Evolutionary conservation across 1,284 basidiomycete genomes (phyloP).

Genomic region (Pascua guehoae): DNA sequence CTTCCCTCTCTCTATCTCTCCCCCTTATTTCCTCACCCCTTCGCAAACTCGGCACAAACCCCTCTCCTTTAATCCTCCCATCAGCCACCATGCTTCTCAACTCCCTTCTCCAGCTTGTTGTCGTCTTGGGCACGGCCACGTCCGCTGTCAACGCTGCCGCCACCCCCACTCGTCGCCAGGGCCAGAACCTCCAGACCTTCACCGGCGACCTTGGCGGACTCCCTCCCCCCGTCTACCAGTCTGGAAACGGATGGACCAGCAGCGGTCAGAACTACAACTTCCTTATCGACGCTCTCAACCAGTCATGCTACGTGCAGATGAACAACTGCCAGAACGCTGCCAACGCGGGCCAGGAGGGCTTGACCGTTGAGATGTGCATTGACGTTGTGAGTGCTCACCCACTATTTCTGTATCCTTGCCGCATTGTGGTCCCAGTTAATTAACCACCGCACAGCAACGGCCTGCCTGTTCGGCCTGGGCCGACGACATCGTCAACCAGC

Average conservation of each 20-base stretch:
- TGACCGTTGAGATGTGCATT: conserved; percentile 25
- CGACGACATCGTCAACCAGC: too few relatives aligned
- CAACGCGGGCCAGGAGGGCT: conserved; percentile 11
- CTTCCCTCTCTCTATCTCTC: too few relatives aligned
- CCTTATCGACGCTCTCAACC: conserved; percentile 22
- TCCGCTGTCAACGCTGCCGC: too few relatives aligned
- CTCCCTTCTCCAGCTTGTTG: too few relatives aligned
- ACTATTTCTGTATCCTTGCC: not conserved
- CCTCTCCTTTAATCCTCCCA: too few relatives aligned
- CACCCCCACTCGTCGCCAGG: too few relatives aligned
- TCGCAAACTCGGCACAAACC: too few relatives aligned
- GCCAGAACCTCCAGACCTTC: conserved; percentile 27
- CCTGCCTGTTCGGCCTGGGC: not conserved
- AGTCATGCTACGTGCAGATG: conserved; percentile 30
- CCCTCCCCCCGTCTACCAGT: conserved; percentile 22
- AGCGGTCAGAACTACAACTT: conserved; percentile 22
- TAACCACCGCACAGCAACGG: too few relatives aligned
- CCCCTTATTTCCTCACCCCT: too few relatives aligned
- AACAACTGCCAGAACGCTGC: conserved; percentile 24
- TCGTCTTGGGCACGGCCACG: too few relatives aligned
- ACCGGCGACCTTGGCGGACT: conserved; percentile 26
- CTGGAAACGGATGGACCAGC: conserved; percentile 5
- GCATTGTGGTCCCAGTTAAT: too few relatives aligned
- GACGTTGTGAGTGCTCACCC: not conserved
- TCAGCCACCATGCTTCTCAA: too few relatives aligned